These are phyloP conservation scores for Talaromyces sp. DNA, from an alignment of 2,329 filamentous ascomycete genomes.

Conservation along the genomic window DNA sequence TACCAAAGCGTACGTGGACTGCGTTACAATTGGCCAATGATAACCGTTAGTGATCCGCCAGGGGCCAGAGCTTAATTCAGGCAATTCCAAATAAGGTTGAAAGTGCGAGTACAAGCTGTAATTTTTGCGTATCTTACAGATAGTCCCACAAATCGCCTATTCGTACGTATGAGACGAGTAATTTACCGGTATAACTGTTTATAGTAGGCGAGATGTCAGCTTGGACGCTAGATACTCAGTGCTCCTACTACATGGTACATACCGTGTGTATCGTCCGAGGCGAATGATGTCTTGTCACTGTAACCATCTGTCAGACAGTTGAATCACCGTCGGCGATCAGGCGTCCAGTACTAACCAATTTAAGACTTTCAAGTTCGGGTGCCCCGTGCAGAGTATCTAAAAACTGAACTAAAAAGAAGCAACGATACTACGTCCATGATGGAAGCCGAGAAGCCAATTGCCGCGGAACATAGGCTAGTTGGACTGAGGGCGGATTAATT, in stretches of 20 bases:
- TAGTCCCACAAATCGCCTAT: no score
- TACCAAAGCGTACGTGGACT: background rate
- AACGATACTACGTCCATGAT: no score
- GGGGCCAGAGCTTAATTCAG: background rate
- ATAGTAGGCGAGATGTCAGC: background rate
- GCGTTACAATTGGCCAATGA: background rate
- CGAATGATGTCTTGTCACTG: background rate
- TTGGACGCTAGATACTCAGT: background rate
- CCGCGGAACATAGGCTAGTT: background rate
- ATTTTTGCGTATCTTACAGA: background rate
- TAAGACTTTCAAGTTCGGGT: background rate
- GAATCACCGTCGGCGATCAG: background rate
- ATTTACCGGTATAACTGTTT: background rate
- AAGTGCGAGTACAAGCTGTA: background rate
- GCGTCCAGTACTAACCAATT: background rate
- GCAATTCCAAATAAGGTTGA: slow-evolving; percentile 8
- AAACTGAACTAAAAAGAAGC: background rate
- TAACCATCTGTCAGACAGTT: background rate
- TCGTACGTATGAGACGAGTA: background rate
- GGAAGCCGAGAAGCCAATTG: no score
- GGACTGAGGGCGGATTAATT: background rate
- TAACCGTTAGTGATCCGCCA: background rate
- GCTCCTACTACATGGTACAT: background rate
- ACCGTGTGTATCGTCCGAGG: background rate
- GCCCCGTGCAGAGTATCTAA: background rate